Percentiles rank a stretch among this genome's conserved stretches.
Evolutionary conservation across 2,329 filamentous ascomycete species (phyloP).

Genomic region (Chrysoporthe cubensis): DNA sequence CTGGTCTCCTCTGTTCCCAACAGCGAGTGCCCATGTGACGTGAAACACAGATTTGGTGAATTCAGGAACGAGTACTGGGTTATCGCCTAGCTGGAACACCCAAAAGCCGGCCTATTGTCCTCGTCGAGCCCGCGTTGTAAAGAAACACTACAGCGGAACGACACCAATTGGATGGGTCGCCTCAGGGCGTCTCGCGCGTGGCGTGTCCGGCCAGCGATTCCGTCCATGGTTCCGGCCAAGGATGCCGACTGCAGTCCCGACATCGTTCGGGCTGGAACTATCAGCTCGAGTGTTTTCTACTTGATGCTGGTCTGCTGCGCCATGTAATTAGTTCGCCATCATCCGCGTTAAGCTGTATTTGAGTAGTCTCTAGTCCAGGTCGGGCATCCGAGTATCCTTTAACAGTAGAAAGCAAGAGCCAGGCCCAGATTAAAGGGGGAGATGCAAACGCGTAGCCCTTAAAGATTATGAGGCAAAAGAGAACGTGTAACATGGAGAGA

Average conservation of each 20-base stretch:
- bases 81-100: conserved; percentile 1
- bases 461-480: neutral
- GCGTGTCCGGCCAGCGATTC: neutral
- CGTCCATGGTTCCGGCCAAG: neutral
- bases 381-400: neutral
- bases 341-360: neutral
- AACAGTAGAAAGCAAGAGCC: neutral
- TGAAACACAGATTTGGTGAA: conserved; percentile 6
- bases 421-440: neutral
- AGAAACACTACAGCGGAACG: conserved; percentile 1
- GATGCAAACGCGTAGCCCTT: neutral
- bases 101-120: neutral
- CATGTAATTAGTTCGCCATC: neutral
- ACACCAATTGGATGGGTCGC: neutral
- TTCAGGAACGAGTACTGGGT: conserved; percentile 15
- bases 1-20: conserved; percentile 13
- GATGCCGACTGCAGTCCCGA: neutral
- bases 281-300: neutral
- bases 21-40: neutral
- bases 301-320: neutral
- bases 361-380: neutral
- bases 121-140: neutral
- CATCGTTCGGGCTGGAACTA: neutral
- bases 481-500: neutral
- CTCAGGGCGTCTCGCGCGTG: neutral